Conservation (phyloP, 257 asterid species). For the Eustoma russellianum region DNA sequence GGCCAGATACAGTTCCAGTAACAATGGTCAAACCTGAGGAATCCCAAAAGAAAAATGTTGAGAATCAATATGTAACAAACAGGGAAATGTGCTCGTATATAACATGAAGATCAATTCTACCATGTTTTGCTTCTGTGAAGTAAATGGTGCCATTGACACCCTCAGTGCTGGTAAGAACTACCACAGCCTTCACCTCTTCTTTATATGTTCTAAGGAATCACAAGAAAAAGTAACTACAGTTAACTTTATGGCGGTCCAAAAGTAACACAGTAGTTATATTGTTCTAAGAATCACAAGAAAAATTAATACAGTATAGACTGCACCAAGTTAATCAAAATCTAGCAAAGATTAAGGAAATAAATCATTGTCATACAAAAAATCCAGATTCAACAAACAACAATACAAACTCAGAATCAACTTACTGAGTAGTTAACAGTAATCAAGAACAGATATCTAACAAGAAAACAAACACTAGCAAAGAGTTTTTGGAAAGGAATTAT, state of each 20-base stretch:
- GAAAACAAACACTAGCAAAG: no score
- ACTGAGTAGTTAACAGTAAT: no score
- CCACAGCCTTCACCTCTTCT: slow-evolving; percentile 91
- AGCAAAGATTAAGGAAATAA: not conserved
- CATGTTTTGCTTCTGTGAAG: slow-evolving; percentile 83
- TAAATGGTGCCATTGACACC: slow-evolving; percentile 76
- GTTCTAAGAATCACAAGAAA: not conserved
- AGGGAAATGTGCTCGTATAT: not conserved
- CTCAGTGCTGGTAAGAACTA: slow-evolving; percentile 80
- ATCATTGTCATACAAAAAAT: not conserved
- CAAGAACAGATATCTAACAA: no score
- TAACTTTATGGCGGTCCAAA: not conserved
- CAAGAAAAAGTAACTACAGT: not conserved
- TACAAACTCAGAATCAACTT: no score
- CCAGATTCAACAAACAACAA: no score
- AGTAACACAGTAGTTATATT: not conserved
- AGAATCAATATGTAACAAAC: not conserved
- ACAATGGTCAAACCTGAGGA: slow-evolving; percentile 67
- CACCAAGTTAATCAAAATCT: not conserved
- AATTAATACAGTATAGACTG: not conserved
- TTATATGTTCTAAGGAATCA: slow-evolving; percentile 46
- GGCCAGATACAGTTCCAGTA: slow-evolving; percentile 70
- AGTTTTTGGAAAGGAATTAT: no score
- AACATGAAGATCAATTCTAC: slow-evolving; percentile 21
- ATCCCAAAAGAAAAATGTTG: not conserved